These are phyloP conservation scores for Incumbomyces lentus DNA, from an alignment of 2,329 filamentous ascomycete genomes.

Conservation along the genomic window DNA sequence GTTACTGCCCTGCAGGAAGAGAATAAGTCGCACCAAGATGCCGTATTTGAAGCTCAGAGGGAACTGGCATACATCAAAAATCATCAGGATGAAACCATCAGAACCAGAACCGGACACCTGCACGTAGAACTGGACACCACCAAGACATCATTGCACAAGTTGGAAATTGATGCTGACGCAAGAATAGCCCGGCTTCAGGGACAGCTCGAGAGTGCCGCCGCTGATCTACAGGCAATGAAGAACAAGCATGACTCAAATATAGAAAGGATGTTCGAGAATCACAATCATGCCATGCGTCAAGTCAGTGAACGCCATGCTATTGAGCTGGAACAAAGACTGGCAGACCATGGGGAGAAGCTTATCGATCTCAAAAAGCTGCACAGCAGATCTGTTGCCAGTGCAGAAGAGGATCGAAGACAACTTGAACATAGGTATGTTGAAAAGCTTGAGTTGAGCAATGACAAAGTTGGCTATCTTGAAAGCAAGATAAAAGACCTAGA, in stretches of 20 bases:
- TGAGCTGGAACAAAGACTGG: constrained; percentile 20
- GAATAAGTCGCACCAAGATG: constrained; percentile 62
- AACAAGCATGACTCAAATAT: constrained; percentile 74
- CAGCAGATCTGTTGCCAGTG: constrained; percentile 60
- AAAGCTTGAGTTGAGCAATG: constrained; percentile 68
- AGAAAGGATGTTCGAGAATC: constrained; percentile 65
- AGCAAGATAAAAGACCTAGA: constrained; percentile 77
- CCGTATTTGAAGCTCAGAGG: constrained; percentile 59
- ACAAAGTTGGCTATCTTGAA: constrained; percentile 75
- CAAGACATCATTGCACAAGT: constrained; percentile 70
- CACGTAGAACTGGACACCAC: constrained; percentile 73
- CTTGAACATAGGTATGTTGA: constrained; percentile 71
- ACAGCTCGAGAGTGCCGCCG: constrained; percentile 65
- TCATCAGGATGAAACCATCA: constrained; percentile 66
- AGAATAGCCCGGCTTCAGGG: constrained; percentile 62
- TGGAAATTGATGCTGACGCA: constrained; percentile 63
- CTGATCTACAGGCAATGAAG: constrained; percentile 71
- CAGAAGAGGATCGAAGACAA: constrained; percentile 70
- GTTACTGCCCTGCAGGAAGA: constrained; percentile 39
- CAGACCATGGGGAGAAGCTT: constrained; percentile 60
- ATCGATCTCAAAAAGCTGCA: constrained; percentile 69
- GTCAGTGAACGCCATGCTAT: constrained; percentile 37
- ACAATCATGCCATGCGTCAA: constrained; percentile 48
- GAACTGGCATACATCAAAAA: constrained; percentile 80
- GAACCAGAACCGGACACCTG: constrained; percentile 67